These are phyloP conservation scores for Carallia brachiata DNA, from an alignment of 345 rosid genomes.

Conservation along the genomic window DNA sequence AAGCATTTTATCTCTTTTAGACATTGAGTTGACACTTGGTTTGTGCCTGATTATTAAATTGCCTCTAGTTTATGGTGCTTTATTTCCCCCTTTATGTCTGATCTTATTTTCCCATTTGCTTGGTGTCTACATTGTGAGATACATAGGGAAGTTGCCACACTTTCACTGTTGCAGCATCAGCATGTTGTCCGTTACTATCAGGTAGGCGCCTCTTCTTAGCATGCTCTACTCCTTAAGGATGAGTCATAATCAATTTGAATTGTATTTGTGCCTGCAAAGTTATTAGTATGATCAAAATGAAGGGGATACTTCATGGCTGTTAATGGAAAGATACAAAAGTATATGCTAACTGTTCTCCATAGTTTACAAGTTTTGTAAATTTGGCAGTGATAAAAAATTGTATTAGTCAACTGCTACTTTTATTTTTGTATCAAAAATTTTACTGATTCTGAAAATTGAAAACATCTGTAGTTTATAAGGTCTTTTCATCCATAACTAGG, in stretches of 20 bases:
- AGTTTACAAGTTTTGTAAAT: not conserved
- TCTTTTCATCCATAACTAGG: constrained; percentile 4
- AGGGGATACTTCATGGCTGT: not conserved
- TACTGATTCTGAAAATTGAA: not conserved
- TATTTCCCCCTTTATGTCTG: constrained; percentile 1
- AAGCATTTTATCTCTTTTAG: not conserved
- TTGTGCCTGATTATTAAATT: too few species aligned
- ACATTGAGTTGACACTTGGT: constrained; percentile 7
- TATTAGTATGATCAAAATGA: not conserved
- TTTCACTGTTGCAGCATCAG: constrained; percentile 96
- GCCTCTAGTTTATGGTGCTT: not conserved
- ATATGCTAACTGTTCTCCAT: not conserved
- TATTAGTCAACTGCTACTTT: not conserved
- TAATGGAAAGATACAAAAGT: not conserved
- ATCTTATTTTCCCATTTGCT: constrained; percentile 3
- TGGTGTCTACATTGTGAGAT: constrained; percentile 31
- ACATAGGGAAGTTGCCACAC: constrained; percentile 93
- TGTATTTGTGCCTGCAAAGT: not conserved
- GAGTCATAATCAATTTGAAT: not conserved
- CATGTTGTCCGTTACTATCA: constrained; percentile 99
- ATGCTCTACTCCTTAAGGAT: constrained; percentile 11
- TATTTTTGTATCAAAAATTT: not conserved
- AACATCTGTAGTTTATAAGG: not conserved
- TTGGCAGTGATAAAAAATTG: not conserved
- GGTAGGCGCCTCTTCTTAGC: constrained; percentile 39